Conservation (phyloP, 2,329 filamentous ascomycete species). For the Grosmannia penicillata region DNA sequence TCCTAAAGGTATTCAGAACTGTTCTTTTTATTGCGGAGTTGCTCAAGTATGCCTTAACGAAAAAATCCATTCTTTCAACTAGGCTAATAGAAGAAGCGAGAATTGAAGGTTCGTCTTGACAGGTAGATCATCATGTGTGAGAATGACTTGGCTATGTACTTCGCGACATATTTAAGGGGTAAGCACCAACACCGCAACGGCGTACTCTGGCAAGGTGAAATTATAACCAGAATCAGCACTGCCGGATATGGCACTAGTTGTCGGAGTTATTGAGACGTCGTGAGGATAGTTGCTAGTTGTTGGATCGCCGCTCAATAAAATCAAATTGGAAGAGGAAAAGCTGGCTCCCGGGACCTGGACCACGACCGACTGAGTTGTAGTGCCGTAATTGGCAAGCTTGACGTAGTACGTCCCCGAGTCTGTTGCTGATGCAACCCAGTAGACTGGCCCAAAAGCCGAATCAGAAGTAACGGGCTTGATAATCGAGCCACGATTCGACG, state of each 20-base stretch:
- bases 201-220: background rate
- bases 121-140: too few relatives aligned
- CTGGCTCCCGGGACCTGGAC: background rate
- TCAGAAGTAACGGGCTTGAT: slow-evolving; percentile 1
- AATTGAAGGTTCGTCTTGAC: too few relatives aligned
- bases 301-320: background rate
- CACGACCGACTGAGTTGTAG: background rate
- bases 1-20: too few relatives aligned
- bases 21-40: too few relatives aligned
- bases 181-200: slow-evolving; percentile 1
- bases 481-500: background rate
- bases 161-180: too few relatives aligned
- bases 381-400: slow-evolving; percentile 2
- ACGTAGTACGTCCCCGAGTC: background rate
- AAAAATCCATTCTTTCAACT: too few relatives aligned
- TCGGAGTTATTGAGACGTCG: background rate
- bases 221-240: background rate
- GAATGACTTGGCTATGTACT: too few relatives aligned
- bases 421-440: slow-evolving; percentile 2
- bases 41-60: too few relatives aligned
- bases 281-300: background rate
- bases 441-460: slow-evolving; percentile 1
- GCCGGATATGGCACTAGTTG: background rate
- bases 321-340: background rate
- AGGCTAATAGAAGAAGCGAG: too few relatives aligned